Evolutionary conservation across 495 filamentous ascomycete species (phyloP), one percentile per base, ranked within the genome.

Genomic region (Lindgomyces ingoldianus): DNA sequence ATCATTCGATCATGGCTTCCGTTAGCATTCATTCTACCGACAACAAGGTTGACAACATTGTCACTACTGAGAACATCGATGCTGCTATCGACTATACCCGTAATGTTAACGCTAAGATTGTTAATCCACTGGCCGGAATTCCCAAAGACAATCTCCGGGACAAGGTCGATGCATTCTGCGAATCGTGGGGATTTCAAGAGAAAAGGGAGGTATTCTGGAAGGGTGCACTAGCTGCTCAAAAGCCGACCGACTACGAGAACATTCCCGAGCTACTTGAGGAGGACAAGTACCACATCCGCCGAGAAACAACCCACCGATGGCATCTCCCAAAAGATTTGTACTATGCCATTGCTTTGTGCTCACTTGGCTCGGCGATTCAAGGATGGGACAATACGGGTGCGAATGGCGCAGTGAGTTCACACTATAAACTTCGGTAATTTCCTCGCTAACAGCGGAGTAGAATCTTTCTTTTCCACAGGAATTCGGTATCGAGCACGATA

Each of bases 331-430:
- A 47, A 24, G 18, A 3, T 42, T 18, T 62, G 1, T 62, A 46
- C 29, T 62, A 4, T 19, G 25, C 59, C 1, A n/a, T 62, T 30
- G 49, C 33, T 4, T 1, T 62, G 2, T 62, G 59, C 30, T 53
- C 59, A 12, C 18, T 62, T 4, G 59, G 59, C 1, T 42, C 59
- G 25, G 59, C 59, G 10, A 45, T 54, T 8, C 59, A 62, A 44
- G 41, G 25, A 14, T 65, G 62, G 62, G 62, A 65, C 25, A 41
- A 65, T 11, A 59, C 62, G 9, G 56, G 62, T 22, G 30, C 47
- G 1, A 65, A 65, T 25, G 62, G 62, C 3, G 62, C 56, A 1
- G 33, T 39, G 33, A 39, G 33, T 39, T 39, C 14, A 6, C 33
- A 39, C 14, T 39, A 6, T 39, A 6, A 6, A 6, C 33, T 6